Base-by-base conservation (phyloP, 768 basidiomycete genomes). In the Leccinum sublutescens region DNA sequence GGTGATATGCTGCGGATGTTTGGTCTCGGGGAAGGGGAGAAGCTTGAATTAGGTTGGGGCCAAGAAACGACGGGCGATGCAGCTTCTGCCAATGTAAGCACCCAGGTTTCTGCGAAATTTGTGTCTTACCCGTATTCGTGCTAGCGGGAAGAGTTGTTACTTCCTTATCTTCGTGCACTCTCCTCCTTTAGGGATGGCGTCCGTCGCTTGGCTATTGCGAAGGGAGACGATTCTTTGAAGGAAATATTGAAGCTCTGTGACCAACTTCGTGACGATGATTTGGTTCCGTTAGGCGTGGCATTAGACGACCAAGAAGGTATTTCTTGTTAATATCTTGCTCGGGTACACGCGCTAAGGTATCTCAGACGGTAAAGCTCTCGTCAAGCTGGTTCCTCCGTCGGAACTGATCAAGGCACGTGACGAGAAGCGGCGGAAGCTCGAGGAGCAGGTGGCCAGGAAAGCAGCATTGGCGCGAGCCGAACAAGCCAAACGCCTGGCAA, bases 261-360 rank as follows among this genome's bases (percentile, higher is more conserved):
- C 77, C 86, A 85, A 63, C 81, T 99, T 60, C 85, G 97, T 15
- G 96, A 98, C 70, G 78, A 83, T 34, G 95, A 97, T 68, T 78
- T 98, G 47, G 88, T 95, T 47, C 88, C 94, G n/a, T 79, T 98
- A 52, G 97, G 97, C 8, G 93, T 99, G 6, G 95, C 95, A 8
- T 78, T 99, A 34, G 97, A 98, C 71, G 97, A 99, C 77, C 93
- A 94, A 77, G 93, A 95, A 80, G 94, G 94, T 87, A 56, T 55
- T 2, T 62, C 53, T 77, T 72, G 34, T 31, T 50, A 2, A 17
- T n/a, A 9, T 29, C 47, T 48, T 34, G 38, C 53, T 17, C 53
- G 52, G 40, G 10, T 40, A 19, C 23, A 43, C 34, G 23, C 19
- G 19, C 58, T 23, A 27, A 56, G 15, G 34, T 52, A 10, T 38